A percentile compares a stretch with the other conserved stretches of the same genome.
Evolutionary conservation across 495 filamentous ascomycete species (phyloP).

Genomic region (Haplographium delicatum): DNA sequence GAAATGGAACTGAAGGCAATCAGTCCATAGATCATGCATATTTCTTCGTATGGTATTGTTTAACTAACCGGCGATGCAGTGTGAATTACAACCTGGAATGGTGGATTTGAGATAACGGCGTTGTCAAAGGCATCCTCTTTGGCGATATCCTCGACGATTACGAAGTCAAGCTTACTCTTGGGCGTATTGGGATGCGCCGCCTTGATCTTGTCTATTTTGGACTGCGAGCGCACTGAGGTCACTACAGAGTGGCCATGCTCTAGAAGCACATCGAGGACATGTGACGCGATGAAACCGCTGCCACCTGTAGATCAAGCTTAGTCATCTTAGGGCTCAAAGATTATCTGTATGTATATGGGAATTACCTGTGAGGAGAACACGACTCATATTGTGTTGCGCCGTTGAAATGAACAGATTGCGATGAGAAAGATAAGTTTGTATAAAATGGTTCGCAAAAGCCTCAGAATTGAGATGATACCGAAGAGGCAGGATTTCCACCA

Average conservation of each 20-base stretch:
- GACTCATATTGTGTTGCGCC: too few relatives aligned
- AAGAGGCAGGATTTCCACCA: too few relatives aligned
- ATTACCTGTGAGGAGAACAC: too few relatives aligned
- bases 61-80: constrained; percentile 75
- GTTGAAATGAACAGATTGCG: too few relatives aligned
- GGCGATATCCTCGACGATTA: constrained; percentile 81
- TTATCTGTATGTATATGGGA: too few relatives aligned
- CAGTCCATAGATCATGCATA: too few relatives aligned
- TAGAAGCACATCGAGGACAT: constrained; percentile 57
- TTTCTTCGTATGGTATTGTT: too few relatives aligned
- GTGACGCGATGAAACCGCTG: constrained; percentile 72
- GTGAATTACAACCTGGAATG: constrained; percentile 81
- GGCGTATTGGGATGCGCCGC: constrained; percentile 54
- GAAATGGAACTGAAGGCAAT: too few relatives aligned
- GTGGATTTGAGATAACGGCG: constrained; percentile 61
- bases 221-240: constrained; percentile 74
- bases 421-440: too few relatives aligned
- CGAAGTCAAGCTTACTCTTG: constrained; percentile 64
- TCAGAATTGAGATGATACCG: too few relatives aligned
- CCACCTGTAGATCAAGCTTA: constrained; percentile 50
- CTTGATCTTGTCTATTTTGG: constrained; percentile 73
- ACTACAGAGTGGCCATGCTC: constrained; percentile 61
- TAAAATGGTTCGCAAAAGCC: too few relatives aligned
- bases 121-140: constrained; percentile 70
- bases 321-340: too few relatives aligned